phyloP scores from a whole-genome alignment of 192 early-diverging fungal genomes.

The Glomus cerebriforme region DNA sequence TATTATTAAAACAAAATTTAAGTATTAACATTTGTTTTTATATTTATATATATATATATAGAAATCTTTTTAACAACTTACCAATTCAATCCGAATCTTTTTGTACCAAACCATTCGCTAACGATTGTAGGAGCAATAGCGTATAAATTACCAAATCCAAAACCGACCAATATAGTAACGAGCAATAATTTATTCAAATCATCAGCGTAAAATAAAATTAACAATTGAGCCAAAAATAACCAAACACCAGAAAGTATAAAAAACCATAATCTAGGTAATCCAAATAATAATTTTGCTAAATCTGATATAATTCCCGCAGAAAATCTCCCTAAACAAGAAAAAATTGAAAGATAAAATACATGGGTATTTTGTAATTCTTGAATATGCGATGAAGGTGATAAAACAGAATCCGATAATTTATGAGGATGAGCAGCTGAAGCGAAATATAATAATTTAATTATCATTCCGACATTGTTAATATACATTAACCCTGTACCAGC shows the following conservation, averaged over 20 bases:
- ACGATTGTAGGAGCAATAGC: conserved; percentile 43
- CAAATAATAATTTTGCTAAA: conserved; percentile 39
- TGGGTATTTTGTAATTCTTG: conserved; percentile 45
- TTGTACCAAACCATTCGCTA: conserved; percentile 47
- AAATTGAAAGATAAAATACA: conserved; percentile 47
- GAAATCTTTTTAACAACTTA: no score
- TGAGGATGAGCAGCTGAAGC: not conserved
- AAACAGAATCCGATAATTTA: not conserved
- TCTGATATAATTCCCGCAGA: conserved; percentile 45
- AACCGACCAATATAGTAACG: conserved; percentile 35
- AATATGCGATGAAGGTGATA: conserved; percentile 25
- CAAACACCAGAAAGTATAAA: conserved; percentile 40
- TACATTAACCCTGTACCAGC: conserved; percentile 47
- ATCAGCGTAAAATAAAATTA: conserved; percentile 25
- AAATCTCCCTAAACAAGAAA: conserved; percentile 46
- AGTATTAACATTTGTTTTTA: no score
- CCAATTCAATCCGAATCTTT: conserved; percentile 48
- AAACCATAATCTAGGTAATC: conserved; percentile 38
- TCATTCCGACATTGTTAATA: conserved; percentile 45
- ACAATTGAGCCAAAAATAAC: conserved; percentile 42
- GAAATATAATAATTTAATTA: conserved; percentile 41
- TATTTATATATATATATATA: no score
- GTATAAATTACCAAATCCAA: conserved; percentile 47
- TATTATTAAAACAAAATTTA: no score
- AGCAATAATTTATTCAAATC: conserved; percentile 31